Conservation (phyloP, 768 basidiomycete species). For the Xerocomellus chrysenteron region DNA sequence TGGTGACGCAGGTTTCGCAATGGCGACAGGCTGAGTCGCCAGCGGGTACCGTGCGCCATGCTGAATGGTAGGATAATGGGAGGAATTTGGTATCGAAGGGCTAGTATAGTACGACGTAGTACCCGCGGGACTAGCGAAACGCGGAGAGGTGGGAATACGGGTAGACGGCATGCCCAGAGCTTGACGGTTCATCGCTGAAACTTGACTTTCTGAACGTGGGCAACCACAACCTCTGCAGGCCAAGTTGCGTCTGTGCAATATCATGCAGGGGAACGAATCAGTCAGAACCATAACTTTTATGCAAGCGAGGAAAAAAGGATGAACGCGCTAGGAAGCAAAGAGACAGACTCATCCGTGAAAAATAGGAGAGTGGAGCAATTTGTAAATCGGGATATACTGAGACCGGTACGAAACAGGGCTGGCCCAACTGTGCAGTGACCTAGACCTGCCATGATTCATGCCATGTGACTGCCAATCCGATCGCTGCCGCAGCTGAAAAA, state of each 20-base stretch:
- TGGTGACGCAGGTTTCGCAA: constrained; percentile 38
- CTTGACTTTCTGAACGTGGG: constrained; percentile 45
- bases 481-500: constrained; percentile 1
- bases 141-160: constrained; percentile 26
- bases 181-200: constrained; percentile 33
- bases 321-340: constrained; percentile 3
- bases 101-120: constrained; percentile 15
- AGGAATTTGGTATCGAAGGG: constrained; percentile 26
- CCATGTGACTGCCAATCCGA: constrained; percentile 2
- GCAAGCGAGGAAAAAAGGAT: constrained; percentile 11
- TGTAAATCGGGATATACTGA: constrained; percentile 25
- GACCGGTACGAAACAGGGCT: constrained; percentile 17
- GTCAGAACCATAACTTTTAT: constrained; percentile 40
- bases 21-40: constrained; percentile 20
- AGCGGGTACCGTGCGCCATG: constrained; percentile 28
- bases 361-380: constrained; percentile 31
- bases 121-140: constrained; percentile 20
- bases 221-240: constrained; percentile 77
- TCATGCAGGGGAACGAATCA: constrained; percentile 48
- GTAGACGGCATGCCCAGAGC: constrained; percentile 21
- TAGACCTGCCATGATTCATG: not conserved
- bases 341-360: constrained; percentile 7
- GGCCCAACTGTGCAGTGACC: not conserved
- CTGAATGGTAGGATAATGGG: constrained; percentile 29
- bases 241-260: constrained; percentile 66